A percentile compares a stretch with the other conserved stretches of the same genome.
phyloP scores from a whole-genome alignment of 2,329 filamentous ascomycete genomes.

The Aciculosporium take region DNA sequence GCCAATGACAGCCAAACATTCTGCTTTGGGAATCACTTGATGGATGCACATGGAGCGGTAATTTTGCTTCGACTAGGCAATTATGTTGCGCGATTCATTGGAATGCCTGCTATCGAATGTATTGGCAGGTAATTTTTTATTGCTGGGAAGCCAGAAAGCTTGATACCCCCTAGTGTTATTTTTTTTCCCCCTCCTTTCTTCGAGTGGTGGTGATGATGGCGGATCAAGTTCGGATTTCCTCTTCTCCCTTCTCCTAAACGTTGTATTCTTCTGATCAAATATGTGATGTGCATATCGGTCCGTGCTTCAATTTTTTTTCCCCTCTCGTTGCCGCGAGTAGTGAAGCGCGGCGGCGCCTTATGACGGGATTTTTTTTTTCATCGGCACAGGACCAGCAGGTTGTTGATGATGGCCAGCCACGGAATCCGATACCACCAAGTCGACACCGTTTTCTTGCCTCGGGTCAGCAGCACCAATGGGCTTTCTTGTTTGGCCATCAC shows the following conservation, averaged over 20 bases:
- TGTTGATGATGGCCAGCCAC: background rate
- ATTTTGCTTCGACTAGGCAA: slow-evolving; percentile 12
- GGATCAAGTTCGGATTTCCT: background rate
- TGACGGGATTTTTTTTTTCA: background rate
- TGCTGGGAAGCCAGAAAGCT: slow-evolving; percentile 13
- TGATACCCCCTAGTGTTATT: slow-evolving; percentile 22
- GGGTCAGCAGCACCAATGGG: background rate
- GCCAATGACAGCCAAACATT: background rate
- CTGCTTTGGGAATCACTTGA: slow-evolving; percentile 7
- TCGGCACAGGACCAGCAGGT: background rate
- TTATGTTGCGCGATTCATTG: slow-evolving; percentile 7
- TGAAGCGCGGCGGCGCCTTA: background rate
- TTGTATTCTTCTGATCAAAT: background rate
- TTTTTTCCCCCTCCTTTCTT: slow-evolving; percentile 5
- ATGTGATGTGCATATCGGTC: background rate
- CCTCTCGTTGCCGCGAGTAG: background rate
- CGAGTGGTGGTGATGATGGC: too few species aligned
- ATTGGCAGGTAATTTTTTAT: background rate
- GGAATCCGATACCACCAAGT: background rate
- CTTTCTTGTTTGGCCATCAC: background rate
- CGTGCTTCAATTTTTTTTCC: background rate
- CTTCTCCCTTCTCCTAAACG: background rate
- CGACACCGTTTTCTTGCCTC: background rate
- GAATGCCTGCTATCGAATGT: background rate
- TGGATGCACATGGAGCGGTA: slow-evolving; percentile 5